phyloP scores from a whole-genome alignment of 2,329 filamentous ascomycete species.

The Fusarium tanahbumbuense region DNA sequence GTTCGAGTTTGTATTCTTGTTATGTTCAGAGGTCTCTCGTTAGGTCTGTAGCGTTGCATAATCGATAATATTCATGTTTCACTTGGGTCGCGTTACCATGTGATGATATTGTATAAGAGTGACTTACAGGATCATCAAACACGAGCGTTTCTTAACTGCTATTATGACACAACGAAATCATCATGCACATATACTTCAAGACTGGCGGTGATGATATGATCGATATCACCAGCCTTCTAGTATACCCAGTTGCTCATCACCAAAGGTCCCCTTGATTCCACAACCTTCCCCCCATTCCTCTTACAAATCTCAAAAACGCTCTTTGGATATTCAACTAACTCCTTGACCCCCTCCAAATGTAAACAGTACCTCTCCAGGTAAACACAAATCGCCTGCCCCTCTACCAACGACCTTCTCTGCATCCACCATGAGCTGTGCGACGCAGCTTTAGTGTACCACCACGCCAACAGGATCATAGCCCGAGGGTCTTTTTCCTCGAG shows the following conservation, averaged over 20 bases:
- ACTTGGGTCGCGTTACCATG: neutral
- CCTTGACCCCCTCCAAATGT: constrained; percentile 18
- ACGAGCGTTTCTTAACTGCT: neutral
- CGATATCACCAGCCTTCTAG: neutral
- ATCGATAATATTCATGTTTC: neutral
- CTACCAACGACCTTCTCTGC: constrained; percentile 57
- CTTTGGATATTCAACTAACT: constrained; percentile 37
- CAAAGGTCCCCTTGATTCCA: neutral
- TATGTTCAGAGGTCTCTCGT: constrained; percentile 26
- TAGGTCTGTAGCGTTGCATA: constrained; percentile 11
- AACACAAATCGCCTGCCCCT: constrained; percentile 63
- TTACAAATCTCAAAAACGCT: constrained; percentile 20
- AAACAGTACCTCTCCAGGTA: constrained; percentile 47
- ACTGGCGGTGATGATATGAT: too few relatives aligned
- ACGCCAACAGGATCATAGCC: constrained; percentile 66
- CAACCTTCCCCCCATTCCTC: neutral
- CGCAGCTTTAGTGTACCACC: constrained; percentile 66
- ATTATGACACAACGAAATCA: neutral
- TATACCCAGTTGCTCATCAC: neutral
- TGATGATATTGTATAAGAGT: neutral
- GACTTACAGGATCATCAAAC: neutral
- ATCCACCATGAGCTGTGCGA: constrained; percentile 60
- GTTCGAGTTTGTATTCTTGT: neutral
- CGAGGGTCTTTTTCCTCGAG: constrained; percentile 62
- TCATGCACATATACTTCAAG: neutral